A percentile compares a stretch with the other conserved stretches of the same genome.
Conservation (phyloP, 805 yeast species). For the Starmerella scarabaei region DNA sequence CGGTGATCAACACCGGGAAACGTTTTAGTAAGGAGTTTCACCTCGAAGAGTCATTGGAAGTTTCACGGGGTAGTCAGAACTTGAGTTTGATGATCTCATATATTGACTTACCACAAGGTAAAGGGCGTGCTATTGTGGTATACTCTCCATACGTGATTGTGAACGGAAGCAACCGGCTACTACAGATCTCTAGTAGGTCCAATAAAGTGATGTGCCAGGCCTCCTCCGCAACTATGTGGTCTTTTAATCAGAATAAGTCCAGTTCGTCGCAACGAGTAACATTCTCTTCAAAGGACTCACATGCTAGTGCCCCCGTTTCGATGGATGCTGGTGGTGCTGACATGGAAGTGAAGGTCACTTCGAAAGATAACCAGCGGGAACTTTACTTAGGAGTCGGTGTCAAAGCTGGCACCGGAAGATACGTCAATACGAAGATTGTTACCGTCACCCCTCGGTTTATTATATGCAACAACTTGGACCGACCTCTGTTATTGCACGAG, state of each 20-base stretch:
- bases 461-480: conserved; percentile 46
- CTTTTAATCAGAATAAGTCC: conserved; percentile 54
- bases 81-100: conserved; percentile 56
- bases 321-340: conserved; percentile 85
- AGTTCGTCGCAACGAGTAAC: conserved; percentile 49
- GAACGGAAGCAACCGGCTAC: conserved; percentile 61
- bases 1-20: conserved; percentile 38
- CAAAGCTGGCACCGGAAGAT: conserved; percentile 76
- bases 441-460: conserved; percentile 74
- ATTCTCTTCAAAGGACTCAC: conserved; percentile 39
- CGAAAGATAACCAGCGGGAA: conserved; percentile 33
- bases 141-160: conserved; percentile 75
- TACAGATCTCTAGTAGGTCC: conserved; percentile 42
- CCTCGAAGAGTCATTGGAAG: conserved; percentile 33
- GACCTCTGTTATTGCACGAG: conserved; percentile 33
- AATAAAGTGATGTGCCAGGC: conserved; percentile 38
- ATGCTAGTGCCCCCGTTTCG: conserved; percentile 60
- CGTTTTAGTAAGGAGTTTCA: conserved; percentile 37
- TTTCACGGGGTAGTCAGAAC: conserved; percentile 51
- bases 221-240: conserved; percentile 61
- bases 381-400: conserved; percentile 53
- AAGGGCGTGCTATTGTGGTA: conserved; percentile 29
- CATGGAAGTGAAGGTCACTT: conserved; percentile 38
- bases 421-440: conserved; percentile 61
- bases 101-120: conserved; percentile 24